Evolutionary conservation across 805 yeast genomes (phyloP).

Genomic region (Wickerhamiella sorbophila): DNA sequence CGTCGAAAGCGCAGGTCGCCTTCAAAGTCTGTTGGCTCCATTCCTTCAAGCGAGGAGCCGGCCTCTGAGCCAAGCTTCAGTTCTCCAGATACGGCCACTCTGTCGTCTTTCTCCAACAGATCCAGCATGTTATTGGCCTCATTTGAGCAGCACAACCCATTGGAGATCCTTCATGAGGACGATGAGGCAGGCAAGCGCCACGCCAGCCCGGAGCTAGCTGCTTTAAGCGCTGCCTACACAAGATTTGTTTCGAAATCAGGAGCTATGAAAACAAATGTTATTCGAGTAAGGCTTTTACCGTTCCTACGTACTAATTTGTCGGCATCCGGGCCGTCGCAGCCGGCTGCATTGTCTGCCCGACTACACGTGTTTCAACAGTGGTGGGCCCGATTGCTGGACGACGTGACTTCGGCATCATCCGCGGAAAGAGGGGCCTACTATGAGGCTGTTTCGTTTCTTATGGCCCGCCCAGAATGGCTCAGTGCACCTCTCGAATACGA

Average conservation of each 20-base stretch:
- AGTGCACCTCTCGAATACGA: conserved; percentile 12
- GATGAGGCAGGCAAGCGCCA: neutral
- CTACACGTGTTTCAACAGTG: conserved; percentile 23
- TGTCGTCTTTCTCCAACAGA: conserved; percentile 5
- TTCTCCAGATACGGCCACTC: conserved; percentile 11
- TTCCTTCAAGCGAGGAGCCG: neutral
- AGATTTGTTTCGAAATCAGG: conserved; percentile 10
- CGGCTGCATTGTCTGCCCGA: conserved; percentile 7
- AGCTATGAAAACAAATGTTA: conserved; percentile 22
- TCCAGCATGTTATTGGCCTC: conserved; percentile 1
- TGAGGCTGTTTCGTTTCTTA: conserved; percentile 27
- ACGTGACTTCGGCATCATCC: conserved; percentile 19
- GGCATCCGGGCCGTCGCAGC: neutral
- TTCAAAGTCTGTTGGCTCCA: neutral
- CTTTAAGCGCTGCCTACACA: conserved; percentile 10
- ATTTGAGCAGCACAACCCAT: neutral
- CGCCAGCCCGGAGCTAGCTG: conserved; percentile 5
- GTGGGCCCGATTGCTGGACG: conserved; percentile 27
- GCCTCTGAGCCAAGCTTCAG: neutral
- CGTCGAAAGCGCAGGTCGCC: neutral
- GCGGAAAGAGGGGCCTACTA: conserved; percentile 28
- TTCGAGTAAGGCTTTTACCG: conserved; percentile 31
- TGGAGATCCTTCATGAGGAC: conserved; percentile 1
- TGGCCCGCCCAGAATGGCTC: conserved; percentile 29
- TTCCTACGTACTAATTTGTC: conserved; percentile 19